phyloP scores from a whole-genome alignment of 2,329 filamentous ascomycete genomes.

The Colletotrichum zoysiae region DNA sequence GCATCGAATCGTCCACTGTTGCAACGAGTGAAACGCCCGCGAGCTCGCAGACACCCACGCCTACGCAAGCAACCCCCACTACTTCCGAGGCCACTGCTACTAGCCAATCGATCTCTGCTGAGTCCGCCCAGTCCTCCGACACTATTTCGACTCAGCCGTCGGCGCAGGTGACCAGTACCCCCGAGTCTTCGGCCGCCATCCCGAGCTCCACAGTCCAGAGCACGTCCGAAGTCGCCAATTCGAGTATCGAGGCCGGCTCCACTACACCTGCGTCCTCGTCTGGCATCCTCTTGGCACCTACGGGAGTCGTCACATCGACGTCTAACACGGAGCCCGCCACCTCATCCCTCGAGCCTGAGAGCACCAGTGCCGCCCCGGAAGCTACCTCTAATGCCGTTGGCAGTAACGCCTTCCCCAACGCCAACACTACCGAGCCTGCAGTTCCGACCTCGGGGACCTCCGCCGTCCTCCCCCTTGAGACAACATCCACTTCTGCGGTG shows the following conservation, averaged over 20 bases:
- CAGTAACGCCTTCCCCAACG: constrained; percentile 23
- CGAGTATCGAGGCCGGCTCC: constrained; percentile 11
- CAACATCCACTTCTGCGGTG: constrained; percentile 8
- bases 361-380: constrained; percentile 8
- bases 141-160: neutral
- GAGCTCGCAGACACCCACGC: constrained; percentile 7
- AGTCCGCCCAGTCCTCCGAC: neutral
- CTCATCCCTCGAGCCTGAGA: constrained; percentile 7
- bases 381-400: neutral
- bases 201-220: constrained; percentile 21
- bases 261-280: constrained; percentile 39
- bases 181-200: neutral
- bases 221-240: constrained; percentile 26
- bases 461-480: constrained; percentile 21
- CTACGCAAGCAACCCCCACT: constrained; percentile 31
- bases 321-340: constrained; percentile 18
- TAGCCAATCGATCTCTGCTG: constrained; percentile 1
- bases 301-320: constrained; percentile 48
- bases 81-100: constrained; percentile 32
- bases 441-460: constrained; percentile 24
- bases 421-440: constrained; percentile 32
- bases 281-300: constrained; percentile 49
- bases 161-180: constrained; percentile 2
- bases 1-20: constrained; percentile 14
- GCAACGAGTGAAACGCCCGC: constrained; percentile 16